Percentiles rank a stretch among this genome's conserved stretches.
phyloP scores from a whole-genome alignment of 768 basidiomycete species.

The Hygrocybe punicea region DNA sequence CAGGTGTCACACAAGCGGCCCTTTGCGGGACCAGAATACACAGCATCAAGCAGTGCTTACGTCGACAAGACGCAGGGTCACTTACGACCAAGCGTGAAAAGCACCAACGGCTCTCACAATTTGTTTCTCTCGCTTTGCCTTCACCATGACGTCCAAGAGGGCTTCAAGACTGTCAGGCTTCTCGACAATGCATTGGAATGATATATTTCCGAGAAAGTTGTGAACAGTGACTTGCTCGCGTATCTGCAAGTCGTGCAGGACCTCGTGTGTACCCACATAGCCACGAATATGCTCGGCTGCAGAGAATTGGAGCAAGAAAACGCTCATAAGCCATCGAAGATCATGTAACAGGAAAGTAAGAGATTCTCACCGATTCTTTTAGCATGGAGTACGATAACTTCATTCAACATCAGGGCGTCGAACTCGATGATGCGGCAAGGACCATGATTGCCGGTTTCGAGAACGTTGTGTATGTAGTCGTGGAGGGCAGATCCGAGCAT shows the following conservation, averaged over 20 bases:
- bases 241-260: background rate
- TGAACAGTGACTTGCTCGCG: background rate
- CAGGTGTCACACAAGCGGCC: conserved; percentile 1
- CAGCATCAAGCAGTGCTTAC: background rate
- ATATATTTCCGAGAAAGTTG: conserved; percentile 1
- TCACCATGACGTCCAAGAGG: background rate
- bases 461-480: conserved; percentile 1
- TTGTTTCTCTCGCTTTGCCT: background rate
- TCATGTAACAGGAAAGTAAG: background rate
- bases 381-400: background rate
- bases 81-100: conserved; percentile 2
- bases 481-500: background rate
- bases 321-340: background rate
- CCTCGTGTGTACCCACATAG: background rate
- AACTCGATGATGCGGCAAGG: background rate
- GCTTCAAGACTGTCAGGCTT: conserved; percentile 1
- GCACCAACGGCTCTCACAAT: conserved; percentile 1
- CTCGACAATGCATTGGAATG: background rate
- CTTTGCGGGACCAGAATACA: background rate
- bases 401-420: background rate
- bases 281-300: background rate
- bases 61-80: background rate
- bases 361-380: background rate
- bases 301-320: background rate
- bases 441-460: conserved; percentile 6